These are phyloP conservation scores for Penicillium ucsense DNA, from an alignment of 495 filamentous ascomycete species.

Conservation along the genomic window DNA sequence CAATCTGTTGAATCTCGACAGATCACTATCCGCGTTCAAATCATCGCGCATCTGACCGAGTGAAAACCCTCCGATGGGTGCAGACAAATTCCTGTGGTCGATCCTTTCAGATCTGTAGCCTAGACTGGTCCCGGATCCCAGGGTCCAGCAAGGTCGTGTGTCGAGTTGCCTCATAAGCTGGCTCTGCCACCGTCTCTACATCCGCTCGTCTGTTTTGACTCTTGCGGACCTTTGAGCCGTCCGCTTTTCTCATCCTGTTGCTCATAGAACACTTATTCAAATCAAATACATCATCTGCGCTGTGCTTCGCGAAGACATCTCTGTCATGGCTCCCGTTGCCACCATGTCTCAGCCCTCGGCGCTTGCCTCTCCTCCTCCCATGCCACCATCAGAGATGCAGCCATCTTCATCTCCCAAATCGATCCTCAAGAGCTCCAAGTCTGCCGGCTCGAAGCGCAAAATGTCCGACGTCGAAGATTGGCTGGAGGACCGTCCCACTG, in stretches of 20 bases:
- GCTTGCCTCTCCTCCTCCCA: slow-evolving; percentile 13
- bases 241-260: no score
- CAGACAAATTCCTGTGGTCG: slow-evolving; percentile 11
- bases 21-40: slow-evolving; percentile 13
- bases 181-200: slow-evolving; percentile 5
- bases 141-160: slow-evolving; percentile 18
- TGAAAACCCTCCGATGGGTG: slow-evolving; percentile 10
- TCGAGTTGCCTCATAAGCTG: slow-evolving; percentile 6
- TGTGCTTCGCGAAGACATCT: slow-evolving; percentile 1
- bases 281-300: neutral
- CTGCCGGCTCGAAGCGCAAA: slow-evolving; percentile 27
- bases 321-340: slow-evolving; percentile 37
- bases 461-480: slow-evolving; percentile 32
- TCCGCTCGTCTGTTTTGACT: slow-evolving; percentile 2
- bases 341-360: slow-evolving; percentile 22
- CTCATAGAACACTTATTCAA: no score
- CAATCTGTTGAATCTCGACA: slow-evolving; percentile 3
- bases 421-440: slow-evolving; percentile 35
- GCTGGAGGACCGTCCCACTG: slow-evolving; percentile 25
- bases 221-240: slow-evolving; percentile 1
- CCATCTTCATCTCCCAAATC: slow-evolving; percentile 27
- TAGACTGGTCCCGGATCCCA: slow-evolving; percentile 1
- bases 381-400: slow-evolving; percentile 25
- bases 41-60: slow-evolving; percentile 4
- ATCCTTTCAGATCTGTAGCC: slow-evolving; percentile 10